phyloP scores from a whole-genome alignment of 192 early-diverging fungal genomes.

The Phlyctochytrium arcticum region DNA sequence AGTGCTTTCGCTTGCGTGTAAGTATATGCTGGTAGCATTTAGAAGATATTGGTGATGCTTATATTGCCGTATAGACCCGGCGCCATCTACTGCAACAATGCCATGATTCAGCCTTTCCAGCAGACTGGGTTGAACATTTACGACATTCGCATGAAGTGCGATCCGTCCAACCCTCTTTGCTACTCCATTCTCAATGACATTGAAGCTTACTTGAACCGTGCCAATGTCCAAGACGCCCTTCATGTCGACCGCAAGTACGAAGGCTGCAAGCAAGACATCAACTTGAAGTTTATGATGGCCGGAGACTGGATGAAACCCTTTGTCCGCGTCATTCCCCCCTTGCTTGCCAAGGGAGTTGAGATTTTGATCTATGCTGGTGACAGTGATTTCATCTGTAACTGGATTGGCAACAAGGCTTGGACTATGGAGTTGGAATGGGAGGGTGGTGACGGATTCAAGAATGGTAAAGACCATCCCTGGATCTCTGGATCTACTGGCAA shows the following conservation, averaged over 20 bases:
- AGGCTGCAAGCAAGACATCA: conserved; percentile 82
- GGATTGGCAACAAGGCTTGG: conserved; percentile 89
- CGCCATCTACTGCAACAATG: conserved; percentile 78
- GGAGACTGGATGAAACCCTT: conserved; percentile 92
- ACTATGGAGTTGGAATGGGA: conserved; percentile 78
- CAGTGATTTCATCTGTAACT: conserved; percentile 90
- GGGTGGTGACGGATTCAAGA: conserved; percentile 65
- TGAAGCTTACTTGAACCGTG: conserved; percentile 71
- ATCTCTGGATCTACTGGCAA: conserved; percentile 50
- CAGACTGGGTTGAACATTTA: conserved; percentile 86
- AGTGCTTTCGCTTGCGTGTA: conserved; percentile 70
- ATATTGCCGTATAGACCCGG: conserved; percentile 46
- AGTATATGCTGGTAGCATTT: conserved; percentile 2
- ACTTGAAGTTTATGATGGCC: conserved; percentile 69
- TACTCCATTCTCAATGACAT: conserved; percentile 73
- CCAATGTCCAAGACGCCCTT: conserved; percentile 69
- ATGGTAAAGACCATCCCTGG: conserved; percentile 70
- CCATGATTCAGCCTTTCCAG: conserved; percentile 74
- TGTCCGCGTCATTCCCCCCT: conserved; percentile 42
- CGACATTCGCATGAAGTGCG: conserved; percentile 87
- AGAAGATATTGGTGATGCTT: conserved; percentile 3
- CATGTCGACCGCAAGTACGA: conserved; percentile 73
- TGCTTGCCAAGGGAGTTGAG: conserved; percentile 77
- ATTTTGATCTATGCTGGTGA: conserved; percentile 91
- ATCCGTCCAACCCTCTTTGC: conserved; percentile 74